Base-by-base conservation (phyloP, 148 eudicot genomes). In the Camellia sinensis region DNA sequence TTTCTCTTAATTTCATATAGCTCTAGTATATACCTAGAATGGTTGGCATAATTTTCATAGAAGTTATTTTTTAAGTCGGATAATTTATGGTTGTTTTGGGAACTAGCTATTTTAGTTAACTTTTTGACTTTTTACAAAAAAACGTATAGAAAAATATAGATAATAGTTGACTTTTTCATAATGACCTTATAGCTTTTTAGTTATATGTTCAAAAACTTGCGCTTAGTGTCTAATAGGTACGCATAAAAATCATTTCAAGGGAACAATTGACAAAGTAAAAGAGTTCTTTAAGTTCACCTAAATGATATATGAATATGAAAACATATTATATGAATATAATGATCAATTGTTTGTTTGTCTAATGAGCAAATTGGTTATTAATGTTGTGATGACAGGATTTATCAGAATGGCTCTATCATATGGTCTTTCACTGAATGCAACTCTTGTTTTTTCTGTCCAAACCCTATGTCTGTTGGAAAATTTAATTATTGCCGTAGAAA, bases 341-440 rank as follows among this genome's bases (percentile, higher is more conserved):
- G 13, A 70, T n/a, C 19, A 46, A 44, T 46, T 50, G 48, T 46
- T 17, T 44, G 86, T 86, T 95, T 5, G 91, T 89, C 82, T 80
- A 89, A 67, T 43, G 68, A 29, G 21, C 50, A 18, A 15, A 44
- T 69, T 71, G 59, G n/a, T 73, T 37, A 21, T 14, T 13, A 57
- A 73, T 14, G 1, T 73, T 54, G 21, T 56, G 46, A 46, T 79
- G 86, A 80, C 93, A 94, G 98, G 98, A 76, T 91, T 91, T 67
- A 85, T 94, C 41, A 97, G 97, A 77, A 91, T 92, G 97, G 92
- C 93, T 29, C 78, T 94, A 71, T 94, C 98, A 50, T 94, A 94
- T 80, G 98, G 98, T 80, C 97, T 94, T 64, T 86, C 98, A 11
- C 78, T 94, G 40, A 90, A 91, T 80, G 82, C 77, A 83, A 82